phyloP scores from a whole-genome alignment of 352 stramenopile genomes.

The Pythium myriotylum region DNA sequence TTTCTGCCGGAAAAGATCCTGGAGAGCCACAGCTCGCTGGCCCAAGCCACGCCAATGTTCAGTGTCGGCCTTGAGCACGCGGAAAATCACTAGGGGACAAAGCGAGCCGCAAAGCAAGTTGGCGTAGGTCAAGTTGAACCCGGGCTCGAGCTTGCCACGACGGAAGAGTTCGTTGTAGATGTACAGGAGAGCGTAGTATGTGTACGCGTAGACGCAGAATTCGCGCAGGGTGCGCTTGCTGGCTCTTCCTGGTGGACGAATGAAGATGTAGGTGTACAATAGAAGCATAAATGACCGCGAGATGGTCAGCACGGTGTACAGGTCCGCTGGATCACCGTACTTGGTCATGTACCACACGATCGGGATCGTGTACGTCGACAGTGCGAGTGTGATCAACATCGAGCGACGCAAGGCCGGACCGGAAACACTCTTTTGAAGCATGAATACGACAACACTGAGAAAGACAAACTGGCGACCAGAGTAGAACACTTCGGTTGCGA shows the following conservation, averaged over 20 bases:
- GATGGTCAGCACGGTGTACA: conserved; percentile 1
- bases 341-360: conserved; percentile 25
- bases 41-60: conserved; percentile 34
- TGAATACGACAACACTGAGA: conserved; percentile 47
- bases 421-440: conserved; percentile 62
- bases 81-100: conserved; percentile 36
- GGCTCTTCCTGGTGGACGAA: conserved; percentile 17
- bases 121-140: conserved; percentile 65
- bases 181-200: conserved; percentile 24
- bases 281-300: conserved; percentile 20
- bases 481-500: conserved; percentile 46
- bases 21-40: conserved; percentile 28
- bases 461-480: conserved; percentile 57
- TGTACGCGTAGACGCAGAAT: conserved; percentile 19
- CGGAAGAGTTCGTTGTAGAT: conserved; percentile 54
- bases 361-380: conserved; percentile 40
- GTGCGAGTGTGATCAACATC: conserved; percentile 38
- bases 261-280: conserved; percentile 23
- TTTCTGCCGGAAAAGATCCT: conserved; percentile 31
- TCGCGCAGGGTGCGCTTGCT: conserved; percentile 15
- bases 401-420: conserved; percentile 42
- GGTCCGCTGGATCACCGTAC: conserved; percentile 11
- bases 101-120: conserved; percentile 33
- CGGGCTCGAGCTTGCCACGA: conserved; percentile 44
- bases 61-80: conserved; percentile 37